Base-by-base conservation (phyloP, 768 basidiomycete genomes). In the Psilocybe azurescens region DNA sequence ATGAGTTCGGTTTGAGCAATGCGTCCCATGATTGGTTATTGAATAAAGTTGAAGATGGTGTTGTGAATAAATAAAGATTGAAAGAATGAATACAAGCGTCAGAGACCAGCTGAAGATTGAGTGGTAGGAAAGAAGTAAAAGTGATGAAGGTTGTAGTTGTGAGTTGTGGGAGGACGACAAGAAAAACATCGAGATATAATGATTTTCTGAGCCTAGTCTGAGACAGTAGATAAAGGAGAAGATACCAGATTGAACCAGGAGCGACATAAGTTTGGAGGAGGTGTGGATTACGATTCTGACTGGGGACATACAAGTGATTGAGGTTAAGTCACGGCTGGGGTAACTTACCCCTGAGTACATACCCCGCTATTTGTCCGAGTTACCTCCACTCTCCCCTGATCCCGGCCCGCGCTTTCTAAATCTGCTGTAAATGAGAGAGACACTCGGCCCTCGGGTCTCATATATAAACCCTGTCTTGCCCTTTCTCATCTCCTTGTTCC, bases 1-100 rank as follows among this genome's bases (percentile, higher is more conserved):
- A 84, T 76, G 38, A 72, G 68, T 41, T 81, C 77, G 32, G 81
- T 76, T 57, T 76, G 74, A 56, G 77, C 67, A 61, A 73, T 65
- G 61, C 77, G 78, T 63, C 73, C 77, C 82, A 83, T 84, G 41
- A 44, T 44, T 44, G 41, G 63, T 62, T 73, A 69, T 59, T 68
- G 59, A 58, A 62, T 46, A 59, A 60, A 46, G 47, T 32, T 50
- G 30, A 49, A 53, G 47, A 61, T 39, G 41, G 65, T 49, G 65
- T 62, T 58, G 24, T 39, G 16, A 41, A 39, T 49, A 56, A 59
- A 50, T 41, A 62, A 60, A 59, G 64, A 39, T 58, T 60, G 56
- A 65, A 66, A 28, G 64, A 64, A 64, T 61, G 62, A 60, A 67
- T 60, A 51, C 61, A 63, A 64, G 62, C 53, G 47, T 56, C 60